phyloP scores from a whole-genome alignment of 75 land plant species.

The Cryptomeria japonica region DNA sequence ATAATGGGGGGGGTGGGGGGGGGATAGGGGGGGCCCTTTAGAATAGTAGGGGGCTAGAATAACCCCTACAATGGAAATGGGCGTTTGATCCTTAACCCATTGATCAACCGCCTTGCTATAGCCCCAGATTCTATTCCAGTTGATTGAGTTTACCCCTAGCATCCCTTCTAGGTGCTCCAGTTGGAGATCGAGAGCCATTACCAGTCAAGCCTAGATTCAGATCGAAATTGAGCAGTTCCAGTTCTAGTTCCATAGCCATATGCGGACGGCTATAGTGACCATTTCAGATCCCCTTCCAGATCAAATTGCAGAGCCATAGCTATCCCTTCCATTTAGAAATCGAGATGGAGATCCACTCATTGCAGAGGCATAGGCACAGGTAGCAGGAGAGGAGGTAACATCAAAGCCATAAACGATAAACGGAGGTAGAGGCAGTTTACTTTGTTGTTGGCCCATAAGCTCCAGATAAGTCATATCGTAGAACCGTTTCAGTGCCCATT shows the following conservation, averaged over 20 bases:
- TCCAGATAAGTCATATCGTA: neutral
- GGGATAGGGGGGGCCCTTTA: no score
- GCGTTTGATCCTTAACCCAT: no score
- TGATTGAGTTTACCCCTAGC: neutral
- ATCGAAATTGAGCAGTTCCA: neutral
- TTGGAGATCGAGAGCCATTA: neutral
- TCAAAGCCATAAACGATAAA: neutral
- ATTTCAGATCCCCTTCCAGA: neutral
- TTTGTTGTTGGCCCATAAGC: neutral
- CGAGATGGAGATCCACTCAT: neutral
- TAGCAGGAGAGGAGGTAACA: neutral
- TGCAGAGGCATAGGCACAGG: neutral
- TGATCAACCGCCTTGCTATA: no score
- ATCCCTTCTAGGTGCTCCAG: slow-evolving; percentile 6
- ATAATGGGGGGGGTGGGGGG: no score
- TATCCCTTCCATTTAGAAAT: slow-evolving; percentile 5
- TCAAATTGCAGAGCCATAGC: neutral
- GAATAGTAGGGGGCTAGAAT: no score
- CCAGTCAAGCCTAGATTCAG: neutral
- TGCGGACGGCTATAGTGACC: neutral
- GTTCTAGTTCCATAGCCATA: neutral
- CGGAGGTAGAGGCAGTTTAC: neutral
- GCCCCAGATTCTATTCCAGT: no score
- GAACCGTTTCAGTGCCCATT: neutral
- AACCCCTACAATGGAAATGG: no score